Evolutionary conservation across 1,139 yeast genomes (phyloP), one percentile per base, ranked within the genome.

Genomic region (Insectozyma bohioensis): DNA sequence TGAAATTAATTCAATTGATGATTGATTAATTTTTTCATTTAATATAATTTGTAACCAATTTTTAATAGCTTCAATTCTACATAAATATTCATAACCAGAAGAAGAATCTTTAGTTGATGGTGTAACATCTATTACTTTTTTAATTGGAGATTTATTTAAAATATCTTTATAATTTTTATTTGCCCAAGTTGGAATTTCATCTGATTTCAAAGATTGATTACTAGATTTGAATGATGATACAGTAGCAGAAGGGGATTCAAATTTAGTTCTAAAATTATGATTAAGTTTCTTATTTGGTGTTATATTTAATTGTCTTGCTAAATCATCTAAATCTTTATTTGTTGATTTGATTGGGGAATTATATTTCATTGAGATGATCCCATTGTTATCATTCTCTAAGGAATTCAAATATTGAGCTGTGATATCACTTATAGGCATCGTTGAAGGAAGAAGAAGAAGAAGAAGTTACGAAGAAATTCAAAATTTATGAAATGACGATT

Each of bases 51-150:
- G 58, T 16, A 67, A 47, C 75, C 74, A 67, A 26, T 69, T 69
- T 54, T 86, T 87, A 15, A 94, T 88, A 48, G 95, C 96, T 24
- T 80, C 79, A 20, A 92, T 80, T 46, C 96, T 80, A 54, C 97
- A 92, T 23, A 92, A 69, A 51, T 87, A 92, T 51, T 88, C 95
- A 48, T 87, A 86, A 0, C 72, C 75, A n/a, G n/a, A n/a, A 1
- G 64, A 62, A 1, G 70, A 56, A 31, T 56, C 56, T 10, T 41
- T 53, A 4, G 63, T 48, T 2, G 63, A 46, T 48, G 38, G 28
- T 9, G 37, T 24, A n/a, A n/a, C n/a, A n/a, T n/a, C n/a, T n/a
- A n/a, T n/a, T n/a, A n/a, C n/a, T n/a, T n/a, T n/a, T 23, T 35
- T 11, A 9, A 30, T 27, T 8, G 56, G 55, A 5, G 53, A 40